Evolutionary conservation across 2,329 filamentous ascomycete species (phyloP).

Genomic region (Diaporthe vexans): DNA sequence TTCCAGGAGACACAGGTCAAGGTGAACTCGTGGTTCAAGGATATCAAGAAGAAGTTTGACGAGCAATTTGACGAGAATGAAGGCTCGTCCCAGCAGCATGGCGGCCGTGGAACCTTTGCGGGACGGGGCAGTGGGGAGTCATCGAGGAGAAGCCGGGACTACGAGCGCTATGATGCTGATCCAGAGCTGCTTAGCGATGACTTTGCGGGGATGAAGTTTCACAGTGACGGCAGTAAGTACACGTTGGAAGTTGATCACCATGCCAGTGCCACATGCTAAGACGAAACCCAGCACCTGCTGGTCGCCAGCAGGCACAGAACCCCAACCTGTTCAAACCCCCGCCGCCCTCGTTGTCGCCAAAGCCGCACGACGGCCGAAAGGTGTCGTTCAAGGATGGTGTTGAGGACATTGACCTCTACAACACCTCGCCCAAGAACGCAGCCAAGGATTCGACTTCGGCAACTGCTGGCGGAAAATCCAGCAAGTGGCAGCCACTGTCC

Average conservation of each 20-base stretch:
- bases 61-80: conserved; percentile 85
- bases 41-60: conserved; percentile 92
- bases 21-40: conserved; percentile 93
- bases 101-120: conserved; percentile 51
- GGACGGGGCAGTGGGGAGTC: conserved; percentile 71
- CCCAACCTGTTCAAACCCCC: conserved; percentile 84
- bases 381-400: conserved; percentile 74
- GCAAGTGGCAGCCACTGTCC: conserved; percentile 98
- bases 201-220: conserved; percentile 79
- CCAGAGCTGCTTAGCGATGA: conserved; percentile 91
- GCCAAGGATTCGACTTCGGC: conserved; percentile 62
- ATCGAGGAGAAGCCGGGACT: conserved; percentile 83
- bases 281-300: conserved; percentile 60
- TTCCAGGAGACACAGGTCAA: conserved; percentile 94
- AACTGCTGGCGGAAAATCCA: conserved; percentile 71
- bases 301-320: conserved; percentile 69
- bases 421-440: conserved; percentile 69
- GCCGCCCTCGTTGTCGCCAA: conserved; percentile 66
- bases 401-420: conserved; percentile 86
- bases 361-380: conserved; percentile 62
- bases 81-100: conserved; percentile 58
- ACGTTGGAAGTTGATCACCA: not conserved
- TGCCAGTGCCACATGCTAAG: conserved; percentile 44
- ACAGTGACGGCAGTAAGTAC: conserved; percentile 72
- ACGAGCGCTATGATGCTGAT: conserved; percentile 94